Base-by-base conservation (phyloP, 768 basidiomycete genomes). In the Tricholoma terreum region DNA sequence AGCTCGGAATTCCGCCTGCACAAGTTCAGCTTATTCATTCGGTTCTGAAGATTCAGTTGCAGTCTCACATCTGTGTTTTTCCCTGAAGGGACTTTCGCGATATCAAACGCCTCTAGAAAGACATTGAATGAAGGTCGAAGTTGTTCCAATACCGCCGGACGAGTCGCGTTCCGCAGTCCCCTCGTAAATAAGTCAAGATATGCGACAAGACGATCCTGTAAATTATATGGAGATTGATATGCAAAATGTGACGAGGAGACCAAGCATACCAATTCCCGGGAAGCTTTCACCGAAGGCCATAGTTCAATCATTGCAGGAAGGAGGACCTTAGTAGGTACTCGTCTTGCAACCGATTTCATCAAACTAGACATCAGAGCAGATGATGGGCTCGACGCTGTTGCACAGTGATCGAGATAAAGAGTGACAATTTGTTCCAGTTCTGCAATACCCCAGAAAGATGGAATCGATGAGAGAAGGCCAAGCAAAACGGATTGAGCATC, bases 21-120 rank as follows among this genome's bases (percentile, higher is more conserved):
- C 21, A 22, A 14, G 51, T 55, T 31, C 36, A 49, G 22, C 17
- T 30, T 45, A 40, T 35, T 22, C 27, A 6, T 7, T 11, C 30
- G 14, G 12, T 11, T 42, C 15, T 43, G 21, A 46, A 21, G 46
- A 38, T 33, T 2, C 1, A 42, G 3, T n/a, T 33, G 17, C 50
- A 10, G 15, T 27, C 31, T 61, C 42, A 63, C 62, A 48, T 60
- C 43, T 30, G 19, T 55, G 12, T 35, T 24, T 35, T 33, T 30
- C 35, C 48, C 55, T 33, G 68, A 67, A 9, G 42, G 49, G 15
- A 64, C 66, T 10, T 71, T 74, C 58, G 73, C 72, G 55, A 87
- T 69, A 60, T 89, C 88, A 61, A 96, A 86, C 3, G 84, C 85
- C 14, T 88, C 84, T 49, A 95, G 73, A 78, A 94, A 93, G 14